Conservation (phyloP, 768 basidiomycete species). For the Agaricus bisporus region DNA sequence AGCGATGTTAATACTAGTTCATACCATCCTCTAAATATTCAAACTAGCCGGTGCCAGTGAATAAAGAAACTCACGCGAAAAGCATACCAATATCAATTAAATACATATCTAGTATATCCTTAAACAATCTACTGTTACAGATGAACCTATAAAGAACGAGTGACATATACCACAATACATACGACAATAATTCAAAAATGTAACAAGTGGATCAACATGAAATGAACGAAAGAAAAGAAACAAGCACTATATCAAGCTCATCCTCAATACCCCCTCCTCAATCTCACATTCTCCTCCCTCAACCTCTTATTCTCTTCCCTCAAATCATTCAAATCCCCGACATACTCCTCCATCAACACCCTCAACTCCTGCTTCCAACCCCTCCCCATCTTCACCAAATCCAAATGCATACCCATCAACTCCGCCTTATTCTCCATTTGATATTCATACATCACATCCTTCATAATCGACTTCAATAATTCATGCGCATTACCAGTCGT, state of each 20-base stretch:
- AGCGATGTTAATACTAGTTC: too few relatives aligned
- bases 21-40: too few relatives aligned
- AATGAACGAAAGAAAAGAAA: background rate
- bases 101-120: background rate
- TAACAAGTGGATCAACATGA: background rate
- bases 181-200: background rate
- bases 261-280: slow-evolving; percentile 34
- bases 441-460: slow-evolving; percentile 70
- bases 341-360: slow-evolving; percentile 55
- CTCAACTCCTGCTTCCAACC: slow-evolving; percentile 64
- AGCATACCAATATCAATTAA: too few relatives aligned
- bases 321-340: slow-evolving; percentile 50
- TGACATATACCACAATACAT: background rate
- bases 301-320: slow-evolving; percentile 64
- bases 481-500: slow-evolving; percentile 41
- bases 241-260: background rate
- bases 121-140: background rate
- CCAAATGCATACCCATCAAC: slow-evolving; percentile 70
- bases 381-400: slow-evolving; percentile 65
- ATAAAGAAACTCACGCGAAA: too few relatives aligned
- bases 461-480: slow-evolving; percentile 56
- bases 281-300: slow-evolving; percentile 60
- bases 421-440: slow-evolving; percentile 65
- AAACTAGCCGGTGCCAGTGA: too few relatives aligned
- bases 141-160: background rate